Conservation (phyloP, 805 yeast genomes). For the Torulaspora microellipsoides region DNA sequence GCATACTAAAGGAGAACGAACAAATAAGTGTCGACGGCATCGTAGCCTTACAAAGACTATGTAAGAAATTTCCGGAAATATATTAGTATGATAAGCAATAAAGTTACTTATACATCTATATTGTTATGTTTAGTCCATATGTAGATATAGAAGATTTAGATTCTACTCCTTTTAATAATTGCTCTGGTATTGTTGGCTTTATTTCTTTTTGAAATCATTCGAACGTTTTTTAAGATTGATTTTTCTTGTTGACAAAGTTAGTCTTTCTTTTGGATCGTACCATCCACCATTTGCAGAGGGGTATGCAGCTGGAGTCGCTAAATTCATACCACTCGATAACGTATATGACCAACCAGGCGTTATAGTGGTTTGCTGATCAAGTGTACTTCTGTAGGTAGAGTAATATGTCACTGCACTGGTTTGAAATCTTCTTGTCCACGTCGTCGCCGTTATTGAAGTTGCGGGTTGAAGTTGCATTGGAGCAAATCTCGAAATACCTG, state of each 20-base stretch:
- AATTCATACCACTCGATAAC: slow-evolving; percentile 56
- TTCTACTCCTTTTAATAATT: background rate
- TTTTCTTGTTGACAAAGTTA: slow-evolving; percentile 34
- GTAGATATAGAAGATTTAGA: background rate
- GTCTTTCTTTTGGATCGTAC: slow-evolving; percentile 58
- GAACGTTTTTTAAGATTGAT: slow-evolving; percentile 14
- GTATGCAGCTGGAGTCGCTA: slow-evolving; percentile 65
- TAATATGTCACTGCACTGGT: slow-evolving; percentile 65
- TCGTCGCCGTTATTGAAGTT: slow-evolving; percentile 55
- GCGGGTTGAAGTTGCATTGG: slow-evolving; percentile 94
- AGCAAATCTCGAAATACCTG: slow-evolving; percentile 75
- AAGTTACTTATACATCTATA: background rate
- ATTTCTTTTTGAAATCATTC: no score
- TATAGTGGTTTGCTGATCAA: slow-evolving; percentile 52
- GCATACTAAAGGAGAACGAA: slow-evolving; percentile 28
- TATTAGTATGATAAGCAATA: slow-evolving; percentile 14
- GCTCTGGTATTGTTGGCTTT: no score
- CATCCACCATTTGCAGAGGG: slow-evolving; percentile 57
- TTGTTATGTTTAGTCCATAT: slow-evolving; percentile 1
- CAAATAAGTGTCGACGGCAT: slow-evolving; percentile 31
- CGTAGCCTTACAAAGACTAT: slow-evolving; percentile 31
- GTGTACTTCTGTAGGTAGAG: slow-evolving; percentile 37
- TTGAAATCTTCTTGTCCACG: slow-evolving; percentile 63
- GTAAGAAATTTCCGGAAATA: slow-evolving; percentile 31
- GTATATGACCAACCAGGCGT: slow-evolving; percentile 86